Percentiles rank a stretch among this genome's conserved stretches.
Evolutionary conservation across 441 rosid species (phyloP).

Genomic region (Aquilaria agallochum): DNA sequence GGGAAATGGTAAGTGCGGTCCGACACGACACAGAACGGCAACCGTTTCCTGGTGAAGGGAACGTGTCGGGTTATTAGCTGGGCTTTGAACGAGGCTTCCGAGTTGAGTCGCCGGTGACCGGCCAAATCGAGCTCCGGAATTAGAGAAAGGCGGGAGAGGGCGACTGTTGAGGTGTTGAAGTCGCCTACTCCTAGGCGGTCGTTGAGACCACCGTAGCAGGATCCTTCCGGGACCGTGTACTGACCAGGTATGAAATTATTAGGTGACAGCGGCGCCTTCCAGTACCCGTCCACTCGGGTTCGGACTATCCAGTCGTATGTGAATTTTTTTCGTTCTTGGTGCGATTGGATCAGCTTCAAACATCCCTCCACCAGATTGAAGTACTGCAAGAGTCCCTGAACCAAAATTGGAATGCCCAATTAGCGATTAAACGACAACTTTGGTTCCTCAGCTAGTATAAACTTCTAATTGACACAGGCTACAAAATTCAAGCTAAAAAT

Average conservation of each 20-base stretch:
- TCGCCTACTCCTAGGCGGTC: slow-evolving; percentile 96
- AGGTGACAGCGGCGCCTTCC: slow-evolving; percentile 70
- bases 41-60: slow-evolving; percentile 33
- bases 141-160: slow-evolving; percentile 84
- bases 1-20: slow-evolving; percentile 78
- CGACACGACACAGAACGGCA: slow-evolving; percentile 81
- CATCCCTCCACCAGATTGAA: slow-evolving; percentile 87
- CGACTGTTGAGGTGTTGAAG: slow-evolving; percentile 44
- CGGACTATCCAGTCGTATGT: slow-evolving; percentile 88
- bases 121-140: slow-evolving; percentile 62
- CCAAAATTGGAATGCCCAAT: background rate
- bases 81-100: slow-evolving; percentile 84
- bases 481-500: no score
- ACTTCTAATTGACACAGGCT: no score
- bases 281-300: slow-evolving; percentile 87
- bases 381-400: slow-evolving; percentile 86
- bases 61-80: slow-evolving; percentile 59
- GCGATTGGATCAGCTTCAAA: slow-evolving; percentile 53
- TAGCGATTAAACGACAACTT: background rate
- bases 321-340: slow-evolving; percentile 50
- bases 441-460: background rate
- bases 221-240: slow-evolving; percentile 82
- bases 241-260: slow-evolving; percentile 50
- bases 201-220: slow-evolving; percentile 86
- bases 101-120: slow-evolving; percentile 61